Evolutionary conservation across 2,329 filamentous ascomycete genomes (phyloP), one percentile per base, ranked within the genome.

Genomic region (Claviceps quebecensis): DNA sequence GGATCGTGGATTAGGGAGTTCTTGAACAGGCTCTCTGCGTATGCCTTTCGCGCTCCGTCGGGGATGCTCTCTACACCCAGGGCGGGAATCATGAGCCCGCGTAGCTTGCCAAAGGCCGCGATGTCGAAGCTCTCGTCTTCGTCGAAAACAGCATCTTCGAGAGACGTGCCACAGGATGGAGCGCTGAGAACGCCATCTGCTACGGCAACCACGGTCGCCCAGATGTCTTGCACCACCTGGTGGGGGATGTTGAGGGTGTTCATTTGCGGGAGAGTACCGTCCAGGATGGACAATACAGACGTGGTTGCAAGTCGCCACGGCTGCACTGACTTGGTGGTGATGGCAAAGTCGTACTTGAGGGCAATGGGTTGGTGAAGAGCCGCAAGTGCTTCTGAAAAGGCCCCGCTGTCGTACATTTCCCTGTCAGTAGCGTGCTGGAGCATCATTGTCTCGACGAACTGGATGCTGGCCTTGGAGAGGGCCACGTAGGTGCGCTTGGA

Each of bases 121-220:
- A 95, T 85, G 63, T 98, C 93, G 60, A 94, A 94, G 1, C 72
- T 66, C 66, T 97, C 83, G 60, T 98, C 91, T 8, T 73, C 72
- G 3, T 70, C 65, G 38, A 90, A 73, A 54, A 74, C 66, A 1
- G 74, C 63, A 2, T 64, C 66, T 7, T 70, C 63, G 14, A 71
- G 61, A 37, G 74, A 61, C 37, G 74, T 72, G 49, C 65, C 64
- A 51, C 70, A 67, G 49, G 78, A 80, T 48, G 83, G 77, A 2
- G 85, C 85, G 22, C 75, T 75, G 37, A 86, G 74, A 54, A 91
- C 82, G n/a, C 83, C 83, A 53, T 81, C 78, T 6, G 76, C 74
- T 47, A 88, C 78, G 9, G 71, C 72, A 14, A 85, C 76, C 48
- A 89, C 77, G 7, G 74, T 75, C 17, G 75, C 67, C 88, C 88